These are phyloP conservation scores for Kluyveromyces wickerhamii DNA, from an alignment of 805 yeast species.

Conservation along the genomic window DNA sequence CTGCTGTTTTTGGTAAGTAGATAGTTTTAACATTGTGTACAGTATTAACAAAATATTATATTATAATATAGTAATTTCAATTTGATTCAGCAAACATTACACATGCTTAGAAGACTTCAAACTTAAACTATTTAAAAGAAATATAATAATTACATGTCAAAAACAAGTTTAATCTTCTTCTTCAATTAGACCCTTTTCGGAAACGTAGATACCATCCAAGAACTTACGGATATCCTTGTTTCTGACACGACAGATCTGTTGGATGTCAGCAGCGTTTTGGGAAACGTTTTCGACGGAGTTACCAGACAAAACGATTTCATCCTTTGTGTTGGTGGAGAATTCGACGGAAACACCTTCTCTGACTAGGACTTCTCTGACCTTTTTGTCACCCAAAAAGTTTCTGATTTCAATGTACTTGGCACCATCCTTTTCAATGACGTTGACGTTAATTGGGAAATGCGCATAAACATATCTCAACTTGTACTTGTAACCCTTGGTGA, in stretches of 20 bases:
- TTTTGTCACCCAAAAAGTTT: conserved; percentile 99
- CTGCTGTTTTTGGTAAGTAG: conserved; percentile 1
- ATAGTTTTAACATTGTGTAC: not conserved
- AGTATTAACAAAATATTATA: no score
- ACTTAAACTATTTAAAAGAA: no score
- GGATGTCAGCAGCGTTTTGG: conserved; percentile 96
- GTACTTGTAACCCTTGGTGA: conserved; percentile 98
- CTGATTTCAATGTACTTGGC: conserved; percentile 82
- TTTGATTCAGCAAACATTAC: no score
- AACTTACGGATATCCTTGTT: conserved; percentile 99
- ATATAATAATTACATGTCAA: no score
- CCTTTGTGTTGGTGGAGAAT: conserved; percentile 80
- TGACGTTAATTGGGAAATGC: conserved; percentile 99
- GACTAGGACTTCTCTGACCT: conserved; percentile 81
- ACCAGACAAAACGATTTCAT: conserved; percentile 87
- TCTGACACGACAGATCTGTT: conserved; percentile 96
- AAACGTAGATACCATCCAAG: conserved; percentile 99
- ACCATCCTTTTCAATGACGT: conserved; percentile 75
- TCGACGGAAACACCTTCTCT: conserved; percentile 85
- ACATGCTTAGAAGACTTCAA: conserved; percentile 2
- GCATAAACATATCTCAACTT: conserved; percentile 99
- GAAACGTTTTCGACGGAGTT: conserved; percentile 97
- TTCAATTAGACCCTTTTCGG: conserved; percentile 84
- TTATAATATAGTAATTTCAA: conserved; percentile 1
- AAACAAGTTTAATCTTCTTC: conserved; percentile 44